Evolutionary conservation across 2,329 filamentous ascomycete species (phyloP).

Genomic region (Emergomyces africanus): DNA sequence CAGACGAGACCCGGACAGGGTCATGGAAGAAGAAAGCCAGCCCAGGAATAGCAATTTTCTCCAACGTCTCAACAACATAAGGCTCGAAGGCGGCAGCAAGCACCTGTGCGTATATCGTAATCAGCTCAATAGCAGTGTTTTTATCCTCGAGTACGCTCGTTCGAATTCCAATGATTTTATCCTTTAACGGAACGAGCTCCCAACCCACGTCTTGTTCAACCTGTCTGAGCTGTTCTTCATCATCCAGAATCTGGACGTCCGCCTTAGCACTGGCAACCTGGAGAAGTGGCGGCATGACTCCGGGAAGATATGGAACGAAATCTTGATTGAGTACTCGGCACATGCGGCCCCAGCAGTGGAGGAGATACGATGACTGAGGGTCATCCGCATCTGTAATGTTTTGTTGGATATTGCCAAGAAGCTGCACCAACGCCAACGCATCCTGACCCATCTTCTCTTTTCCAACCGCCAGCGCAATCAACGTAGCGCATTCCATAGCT

Average conservation of each 20-base stretch:
- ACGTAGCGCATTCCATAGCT: conserved; percentile 96
- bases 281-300: conserved; percentile 86
- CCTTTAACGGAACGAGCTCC: conserved; percentile 93
- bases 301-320: conserved; percentile 83
- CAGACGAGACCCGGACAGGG: conserved; percentile 85
- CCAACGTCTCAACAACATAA: conserved; percentile 86
- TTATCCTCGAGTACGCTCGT: conserved; percentile 96
- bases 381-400: conserved; percentile 84
- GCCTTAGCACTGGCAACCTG: conserved; percentile 90
- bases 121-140: conserved; percentile 97
- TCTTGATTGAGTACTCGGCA: conserved; percentile 83
- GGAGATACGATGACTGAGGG: conserved; percentile 88
- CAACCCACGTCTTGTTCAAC: conserved; percentile 93
- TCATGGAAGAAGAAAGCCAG: conserved; percentile 99
- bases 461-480: conserved; percentile 86
- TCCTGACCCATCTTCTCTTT: conserved; percentile 84
- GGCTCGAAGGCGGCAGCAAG: conserved; percentile 86
- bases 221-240: conserved; percentile 85
- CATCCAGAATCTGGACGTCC: conserved; percentile 90
- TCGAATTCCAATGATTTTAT: conserved; percentile 96
- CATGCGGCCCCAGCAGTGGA: conserved; percentile 99
- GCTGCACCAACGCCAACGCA: conserved; percentile 72
- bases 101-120: conserved; percentile 93
- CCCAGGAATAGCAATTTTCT: conserved; percentile 87
- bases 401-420: conserved; percentile 75